Conservation (phyloP, 495 filamentous ascomycete genomes). For the Xanthoparmelia taractica region DNA sequence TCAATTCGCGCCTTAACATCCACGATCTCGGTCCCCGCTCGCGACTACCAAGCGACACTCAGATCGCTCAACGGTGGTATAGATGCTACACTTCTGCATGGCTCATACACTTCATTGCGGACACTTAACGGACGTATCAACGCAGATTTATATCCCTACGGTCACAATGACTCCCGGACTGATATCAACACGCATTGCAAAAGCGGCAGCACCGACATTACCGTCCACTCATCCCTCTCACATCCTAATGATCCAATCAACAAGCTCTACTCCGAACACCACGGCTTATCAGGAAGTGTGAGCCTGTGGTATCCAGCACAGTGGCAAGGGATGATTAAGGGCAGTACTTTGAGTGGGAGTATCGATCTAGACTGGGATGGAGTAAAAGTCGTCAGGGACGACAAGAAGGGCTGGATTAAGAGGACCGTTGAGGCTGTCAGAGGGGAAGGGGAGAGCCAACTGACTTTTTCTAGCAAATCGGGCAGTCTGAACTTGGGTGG, state of each 20-base stretch:
- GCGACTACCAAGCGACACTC: slow-evolving; percentile 19
- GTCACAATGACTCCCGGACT: slow-evolving; percentile 5
- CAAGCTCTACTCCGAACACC: slow-evolving; percentile 13
- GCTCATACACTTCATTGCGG: slow-evolving; percentile 12
- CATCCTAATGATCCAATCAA: slow-evolving; percentile 8
- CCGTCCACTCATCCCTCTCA: slow-evolving; percentile 21
- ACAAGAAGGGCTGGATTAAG: slow-evolving; percentile 10
- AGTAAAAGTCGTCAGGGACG: slow-evolving; percentile 15
- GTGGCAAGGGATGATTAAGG: slow-evolving; percentile 21
- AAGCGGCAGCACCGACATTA: slow-evolving; percentile 17
- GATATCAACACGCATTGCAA: slow-evolving; percentile 14
- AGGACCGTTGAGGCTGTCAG: slow-evolving; percentile 14
- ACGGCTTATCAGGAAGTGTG: slow-evolving; percentile 14
- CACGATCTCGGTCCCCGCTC: slow-evolving; percentile 9
- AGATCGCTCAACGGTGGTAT: slow-evolving; percentile 18
- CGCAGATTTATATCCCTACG: slow-evolving; percentile 19
- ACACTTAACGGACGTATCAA: slow-evolving; percentile 14
- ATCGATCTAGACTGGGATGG: slow-evolving; percentile 18
- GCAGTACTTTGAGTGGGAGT: slow-evolving; percentile 17
- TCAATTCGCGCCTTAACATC: slow-evolving; percentile 12
- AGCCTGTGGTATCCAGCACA: slow-evolving; percentile 19
- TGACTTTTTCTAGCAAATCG: slow-evolving; percentile 13
- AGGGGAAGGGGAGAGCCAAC: slow-evolving; percentile 14
- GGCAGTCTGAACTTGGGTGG: slow-evolving; percentile 19
- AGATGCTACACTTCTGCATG: slow-evolving; percentile 19